These are phyloP conservation scores for Parastagonospora nodorum DNA, from an alignment of 2,329 filamentous ascomycete genomes.

Conservation along the genomic window DNA sequence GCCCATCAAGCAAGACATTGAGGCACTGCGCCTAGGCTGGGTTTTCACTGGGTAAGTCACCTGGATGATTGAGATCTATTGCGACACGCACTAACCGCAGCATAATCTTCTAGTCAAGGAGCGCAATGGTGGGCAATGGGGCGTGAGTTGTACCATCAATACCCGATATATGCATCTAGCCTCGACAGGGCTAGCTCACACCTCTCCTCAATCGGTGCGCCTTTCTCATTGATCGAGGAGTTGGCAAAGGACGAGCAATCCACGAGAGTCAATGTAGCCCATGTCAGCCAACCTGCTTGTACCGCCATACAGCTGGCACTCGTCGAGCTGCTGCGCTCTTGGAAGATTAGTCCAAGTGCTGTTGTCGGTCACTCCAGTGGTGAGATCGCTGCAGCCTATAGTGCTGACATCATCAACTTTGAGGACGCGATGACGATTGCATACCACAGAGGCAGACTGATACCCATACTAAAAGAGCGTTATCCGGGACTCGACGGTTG, in stretches of 20 bases:
- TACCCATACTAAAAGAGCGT: conserved; percentile 23
- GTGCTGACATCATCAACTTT: conserved; percentile 24
- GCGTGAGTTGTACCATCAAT: conserved; percentile 19
- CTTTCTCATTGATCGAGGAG: conserved; percentile 22
- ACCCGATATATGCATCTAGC: conserved; percentile 12
- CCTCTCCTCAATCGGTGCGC: conserved; percentile 1
- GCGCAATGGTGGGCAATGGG: conserved; percentile 43
- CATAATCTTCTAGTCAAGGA: conserved; percentile 23
- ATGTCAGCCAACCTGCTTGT: conserved; percentile 34
- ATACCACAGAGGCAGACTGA: conserved; percentile 31
- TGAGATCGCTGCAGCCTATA: conserved; percentile 39
- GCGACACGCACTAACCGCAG: not conserved
- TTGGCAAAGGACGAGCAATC: conserved; percentile 23
- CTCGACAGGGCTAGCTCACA: conserved; percentile 6
- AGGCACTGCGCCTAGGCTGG: conserved; percentile 23
- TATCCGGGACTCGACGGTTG: conserved; percentile 20
- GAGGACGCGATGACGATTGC: conserved; percentile 30
- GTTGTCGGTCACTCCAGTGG: conserved; percentile 39
- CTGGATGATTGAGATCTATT: not conserved
- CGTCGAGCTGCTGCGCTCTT: conserved; percentile 28
- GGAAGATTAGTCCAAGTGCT: conserved; percentile 26
- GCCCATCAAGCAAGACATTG: conserved; percentile 25
- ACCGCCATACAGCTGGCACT: conserved; percentile 38
- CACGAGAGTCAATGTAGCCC: conserved; percentile 22
- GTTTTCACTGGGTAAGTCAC: conserved; percentile 33